Evolutionary conservation across 179 eudicot genomes (phyloP).

Genomic region (Silene noctiflora): DNA sequence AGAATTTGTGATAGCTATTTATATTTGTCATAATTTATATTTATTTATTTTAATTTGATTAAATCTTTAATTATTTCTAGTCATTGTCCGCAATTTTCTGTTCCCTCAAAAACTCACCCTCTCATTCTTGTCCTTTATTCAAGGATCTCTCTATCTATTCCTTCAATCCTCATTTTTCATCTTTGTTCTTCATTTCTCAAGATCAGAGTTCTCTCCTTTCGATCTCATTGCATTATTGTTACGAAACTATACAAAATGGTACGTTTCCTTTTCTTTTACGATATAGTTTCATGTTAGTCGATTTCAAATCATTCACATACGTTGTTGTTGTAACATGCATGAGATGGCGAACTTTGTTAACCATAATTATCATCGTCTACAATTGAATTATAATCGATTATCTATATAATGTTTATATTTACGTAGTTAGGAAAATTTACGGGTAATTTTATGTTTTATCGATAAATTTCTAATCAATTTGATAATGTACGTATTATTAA

Average conservation of each 20-base stretch:
- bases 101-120: constrained; percentile 32
- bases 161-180: constrained; percentile 13
- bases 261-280: constrained; percentile 18
- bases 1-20: too few relatives aligned
- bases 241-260: constrained; percentile 32
- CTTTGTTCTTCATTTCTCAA: constrained; percentile 19
- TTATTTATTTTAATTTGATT: not conserved
- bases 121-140: constrained; percentile 31
- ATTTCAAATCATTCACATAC: not conserved
- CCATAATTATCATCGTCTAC: not conserved
- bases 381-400: not conserved
- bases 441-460: too few relatives aligned
- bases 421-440: not conserved
- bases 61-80: not conserved
- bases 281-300: not conserved
- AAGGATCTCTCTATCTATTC: constrained; percentile 33
- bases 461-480: not conserved
- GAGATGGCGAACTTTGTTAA: not conserved
- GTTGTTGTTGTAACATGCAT: not conserved
- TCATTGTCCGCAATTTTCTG: constrained; percentile 36
- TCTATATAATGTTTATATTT: not conserved
- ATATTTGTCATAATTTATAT: not conserved
- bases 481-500: too few relatives aligned
- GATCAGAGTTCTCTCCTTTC: not conserved
- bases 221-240: not conserved